Conservation (phyloP, 2,329 filamentous ascomycete species). For the Trichoderma arundinaceum region DNA sequence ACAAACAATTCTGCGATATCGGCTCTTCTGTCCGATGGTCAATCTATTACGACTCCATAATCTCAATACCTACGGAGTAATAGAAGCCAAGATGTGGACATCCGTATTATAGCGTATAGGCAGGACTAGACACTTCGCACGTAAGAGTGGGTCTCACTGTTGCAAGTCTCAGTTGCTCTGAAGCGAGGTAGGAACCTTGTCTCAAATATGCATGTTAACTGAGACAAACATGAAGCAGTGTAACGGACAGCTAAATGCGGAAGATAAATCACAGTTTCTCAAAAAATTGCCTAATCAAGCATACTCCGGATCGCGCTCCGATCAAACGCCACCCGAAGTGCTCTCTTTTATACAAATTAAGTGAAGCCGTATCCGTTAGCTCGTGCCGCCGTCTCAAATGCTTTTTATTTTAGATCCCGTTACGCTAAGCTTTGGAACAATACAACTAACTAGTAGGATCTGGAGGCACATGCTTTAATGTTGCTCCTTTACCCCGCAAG, state of each 20-base stretch:
- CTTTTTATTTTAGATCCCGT: conserved; percentile 11
- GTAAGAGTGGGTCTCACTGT: too few relatives aligned
- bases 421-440: background rate
- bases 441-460: background rate
- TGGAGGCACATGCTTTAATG: background rate
- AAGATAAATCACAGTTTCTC: background rate
- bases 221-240: too few relatives aligned
- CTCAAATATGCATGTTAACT: too few relatives aligned
- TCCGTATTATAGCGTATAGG: too few relatives aligned
- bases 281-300: conserved; percentile 12
- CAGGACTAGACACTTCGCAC: too few relatives aligned
- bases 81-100: background rate
- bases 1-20: conserved; percentile 1
- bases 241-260: too few relatives aligned
- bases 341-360: conserved; percentile 8
- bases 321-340: background rate
- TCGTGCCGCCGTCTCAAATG: background rate
- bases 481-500: conserved; percentile 1
- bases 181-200: too few relatives aligned
- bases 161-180: too few relatives aligned
- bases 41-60: background rate
- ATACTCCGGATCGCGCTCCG: background rate
- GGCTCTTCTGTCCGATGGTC: background rate
- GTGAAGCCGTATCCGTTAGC: conserved; percentile 7
- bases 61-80: background rate